A percentile compares a stretch with the other conserved stretches of the same genome.
phyloP scores from a whole-genome alignment of 1,139 yeast genomes.

The Wickerhamomyces sp. region DNA sequence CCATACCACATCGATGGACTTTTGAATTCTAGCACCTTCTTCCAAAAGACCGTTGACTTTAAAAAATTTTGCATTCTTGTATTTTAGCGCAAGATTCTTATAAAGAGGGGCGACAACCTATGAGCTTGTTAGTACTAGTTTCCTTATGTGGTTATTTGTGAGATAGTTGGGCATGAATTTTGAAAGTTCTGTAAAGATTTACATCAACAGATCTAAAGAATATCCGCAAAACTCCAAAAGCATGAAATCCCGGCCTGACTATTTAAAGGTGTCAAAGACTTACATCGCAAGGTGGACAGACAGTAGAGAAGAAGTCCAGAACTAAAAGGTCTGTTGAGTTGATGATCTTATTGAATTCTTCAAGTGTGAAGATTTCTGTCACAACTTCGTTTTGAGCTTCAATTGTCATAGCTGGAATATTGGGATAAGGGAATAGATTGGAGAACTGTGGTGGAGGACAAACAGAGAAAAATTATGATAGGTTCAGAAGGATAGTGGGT shows the following conservation, averaged over 20 bases:
- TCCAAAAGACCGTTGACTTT: slow-evolving; percentile 19
- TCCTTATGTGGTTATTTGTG: background rate
- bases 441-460: too few relatives aligned
- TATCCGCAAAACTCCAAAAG: background rate
- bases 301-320: slow-evolving; percentile 21
- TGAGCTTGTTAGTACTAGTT: background rate
- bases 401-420: background rate
- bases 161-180: too few relatives aligned
- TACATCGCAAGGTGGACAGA: slow-evolving; percentile 21
- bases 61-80: slow-evolving; percentile 17
- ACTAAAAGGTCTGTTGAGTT: slow-evolving; percentile 12
- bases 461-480: too few relatives aligned
- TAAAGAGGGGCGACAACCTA: slow-evolving; percentile 20
- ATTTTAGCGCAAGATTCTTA: slow-evolving; percentile 12
- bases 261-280: background rate
- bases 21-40: slow-evolving; percentile 17
- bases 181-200: too few relatives aligned
- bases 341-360: slow-evolving; percentile 10
- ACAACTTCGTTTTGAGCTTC: slow-evolving; percentile 3
- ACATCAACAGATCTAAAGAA: too few relatives aligned
- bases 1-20: slow-evolving; percentile 21
- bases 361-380: slow-evolving; percentile 10
- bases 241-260: background rate
- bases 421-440: too few relatives aligned
- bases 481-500: too few relatives aligned